Evolutionary conservation across 2,329 filamentous ascomycete species (phyloP), one percentile per base, ranked within the genome.

Genomic region (Proliferodiscus dingleyae): DNA sequence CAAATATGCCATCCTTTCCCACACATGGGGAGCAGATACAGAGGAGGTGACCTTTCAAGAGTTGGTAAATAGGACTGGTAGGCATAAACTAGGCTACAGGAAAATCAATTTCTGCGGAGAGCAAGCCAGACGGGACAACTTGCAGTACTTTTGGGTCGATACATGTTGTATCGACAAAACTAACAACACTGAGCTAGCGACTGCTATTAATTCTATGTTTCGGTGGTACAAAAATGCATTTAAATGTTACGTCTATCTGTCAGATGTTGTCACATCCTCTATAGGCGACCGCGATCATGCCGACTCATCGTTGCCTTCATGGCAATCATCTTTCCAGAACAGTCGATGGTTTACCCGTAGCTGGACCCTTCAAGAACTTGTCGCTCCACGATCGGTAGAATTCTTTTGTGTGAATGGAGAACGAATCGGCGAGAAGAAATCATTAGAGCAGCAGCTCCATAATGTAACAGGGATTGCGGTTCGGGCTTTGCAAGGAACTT

Each of bases 1-100:
- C 13, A 33, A 18, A 6, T 59, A 58, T 52, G 57, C 56, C 23
- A 60, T 57, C 26, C 56, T 58, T 21, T 56, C 53, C 11, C 51
- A 59, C 43, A 60, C 37, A 40, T 60, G 51, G 52, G 53, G 47
- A 43, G 36, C 7, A n/a, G n/a, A n/a, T n/a, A n/a, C n/a, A 7
- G 42, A 50, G 4, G 44, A 53, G 41, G 36, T 46, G 13, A 49
- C 40, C 15, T 51, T 41, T 15, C 13, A 46, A 13, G 41, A 54
- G 19, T 15, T 54, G 38, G 29, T 5, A 39, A 28, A 48, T 3
- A 24, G 37, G 3, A 37, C 19, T 13, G 21, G 41, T 5, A 34
- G 29, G 21, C 24, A 24, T 8, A 54, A 51, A 38, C n/a, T 36
- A 23, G 45, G 48, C 21, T 51, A 39, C 36, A 28, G 34, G 5